Percentiles rank a stretch among this genome's conserved stretches.
phyloP scores from a whole-genome alignment of 2,329 filamentous ascomycete genomes.

The Penicillium rolfsii region DNA sequence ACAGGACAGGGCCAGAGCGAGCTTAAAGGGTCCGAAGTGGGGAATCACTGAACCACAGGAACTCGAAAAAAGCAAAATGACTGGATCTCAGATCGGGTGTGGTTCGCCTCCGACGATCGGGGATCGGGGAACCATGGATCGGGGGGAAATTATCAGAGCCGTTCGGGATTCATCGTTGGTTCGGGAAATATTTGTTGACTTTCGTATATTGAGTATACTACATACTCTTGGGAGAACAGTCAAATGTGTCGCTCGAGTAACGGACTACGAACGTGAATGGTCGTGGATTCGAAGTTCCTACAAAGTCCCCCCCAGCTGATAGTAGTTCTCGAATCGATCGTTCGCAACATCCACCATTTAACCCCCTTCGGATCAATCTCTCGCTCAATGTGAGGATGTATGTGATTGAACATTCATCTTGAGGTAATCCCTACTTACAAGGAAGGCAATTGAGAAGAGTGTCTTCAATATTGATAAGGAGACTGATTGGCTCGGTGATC shows the following conservation, averaged over 20 bases:
- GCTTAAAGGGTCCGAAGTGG: slow-evolving; percentile 15
- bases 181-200: background rate
- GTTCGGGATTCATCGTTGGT: background rate
- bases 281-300: background rate
- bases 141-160: background rate
- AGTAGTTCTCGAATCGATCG: slow-evolving; percentile 9
- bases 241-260: background rate
- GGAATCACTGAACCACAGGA: background rate
- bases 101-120: slow-evolving; percentile 7
- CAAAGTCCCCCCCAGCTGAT: slow-evolving; percentile 6
- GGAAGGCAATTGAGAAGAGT: too few species aligned
- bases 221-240: background rate
- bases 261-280: background rate
- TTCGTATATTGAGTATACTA: background rate
- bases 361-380: too few species aligned
- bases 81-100: slow-evolving; percentile 20
- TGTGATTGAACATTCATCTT: too few species aligned
- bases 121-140: slow-evolving; percentile 13
- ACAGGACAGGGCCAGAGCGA: background rate
- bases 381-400: too few species aligned
- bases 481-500: too few species aligned
- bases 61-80: slow-evolving; percentile 21
- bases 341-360: too few species aligned
- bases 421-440: too few species aligned
- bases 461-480: too few species aligned